These are phyloP conservation scores for Monilinia fructicola DNA, from an alignment of 2,329 filamentous ascomycete genomes.

Conservation along the genomic window DNA sequence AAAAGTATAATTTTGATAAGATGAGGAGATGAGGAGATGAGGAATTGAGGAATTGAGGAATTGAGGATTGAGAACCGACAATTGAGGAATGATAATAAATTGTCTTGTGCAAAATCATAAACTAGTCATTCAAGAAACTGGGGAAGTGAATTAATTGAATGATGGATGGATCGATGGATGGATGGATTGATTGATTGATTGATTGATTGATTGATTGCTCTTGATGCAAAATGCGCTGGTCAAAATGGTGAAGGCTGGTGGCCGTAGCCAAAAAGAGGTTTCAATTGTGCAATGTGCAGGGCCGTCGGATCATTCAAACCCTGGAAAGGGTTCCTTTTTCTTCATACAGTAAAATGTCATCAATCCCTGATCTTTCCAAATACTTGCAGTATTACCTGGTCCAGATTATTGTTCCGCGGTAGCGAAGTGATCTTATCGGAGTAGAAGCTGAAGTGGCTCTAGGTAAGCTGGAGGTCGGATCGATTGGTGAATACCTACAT, in stretches of 20 bases:
- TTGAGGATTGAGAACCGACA: background rate
- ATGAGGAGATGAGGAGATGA: background rate
- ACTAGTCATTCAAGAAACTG: background rate
- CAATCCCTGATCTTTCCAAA: conserved; percentile 3
- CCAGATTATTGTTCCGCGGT: background rate
- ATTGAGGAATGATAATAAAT: background rate
- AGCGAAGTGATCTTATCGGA: conserved; percentile 13
- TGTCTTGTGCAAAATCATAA: background rate
- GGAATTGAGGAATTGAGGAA: too few relatives aligned
- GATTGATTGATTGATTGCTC: background rate
- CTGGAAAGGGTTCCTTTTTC: conserved; percentile 8
- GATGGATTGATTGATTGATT: too few relatives aligned
- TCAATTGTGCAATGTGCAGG: conserved; percentile 11
- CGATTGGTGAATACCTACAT: too few relatives aligned
- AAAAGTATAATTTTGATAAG: conserved; percentile 4
- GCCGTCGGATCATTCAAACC: background rate
- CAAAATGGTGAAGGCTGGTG: conserved; percentile 23
- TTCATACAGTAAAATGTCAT: background rate
- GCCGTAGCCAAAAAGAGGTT: conserved; percentile 14
- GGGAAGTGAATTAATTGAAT: conserved; percentile 10
- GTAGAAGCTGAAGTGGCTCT: background rate
- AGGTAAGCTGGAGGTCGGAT: too few relatives aligned
- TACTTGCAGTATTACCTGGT: conserved; percentile 16
- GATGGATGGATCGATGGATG: too few relatives aligned
- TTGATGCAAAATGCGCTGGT: conserved; percentile 25